A percentile compares a stretch with the other conserved stretches of the same genome.
Conservation (phyloP, 2,329 filamentous ascomycete genomes). For the Neonectria coccinea region DNA sequence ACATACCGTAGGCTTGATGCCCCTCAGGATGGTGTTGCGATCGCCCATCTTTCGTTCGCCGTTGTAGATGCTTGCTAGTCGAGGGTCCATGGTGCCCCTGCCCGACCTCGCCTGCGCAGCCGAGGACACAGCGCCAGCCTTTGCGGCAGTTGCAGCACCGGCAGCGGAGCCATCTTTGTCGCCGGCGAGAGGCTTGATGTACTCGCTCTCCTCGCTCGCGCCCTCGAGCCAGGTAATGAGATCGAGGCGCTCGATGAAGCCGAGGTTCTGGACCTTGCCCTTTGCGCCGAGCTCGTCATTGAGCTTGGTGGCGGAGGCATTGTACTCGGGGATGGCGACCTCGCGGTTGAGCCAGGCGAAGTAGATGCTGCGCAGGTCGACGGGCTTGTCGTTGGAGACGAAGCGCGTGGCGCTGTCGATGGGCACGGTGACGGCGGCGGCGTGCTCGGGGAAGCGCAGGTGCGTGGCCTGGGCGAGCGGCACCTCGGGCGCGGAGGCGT, state of each 20-base stretch:
- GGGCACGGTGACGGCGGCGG: slow-evolving; percentile 69
- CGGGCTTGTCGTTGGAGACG: slow-evolving; percentile 77
- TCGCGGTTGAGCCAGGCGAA: slow-evolving; percentile 97
- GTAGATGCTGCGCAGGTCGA: slow-evolving; percentile 94
- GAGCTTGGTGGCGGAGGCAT: slow-evolving; percentile 81
- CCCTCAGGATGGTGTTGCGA: slow-evolving; percentile 86
- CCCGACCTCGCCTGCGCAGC: slow-evolving; percentile 64
- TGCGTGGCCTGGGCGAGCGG: slow-evolving; percentile 81
- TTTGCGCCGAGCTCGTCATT: slow-evolving; percentile 79
- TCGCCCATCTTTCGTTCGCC: slow-evolving; percentile 93
- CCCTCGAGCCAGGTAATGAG: slow-evolving; percentile 94
- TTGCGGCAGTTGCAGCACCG: slow-evolving; percentile 53
- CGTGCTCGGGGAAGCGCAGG: slow-evolving; percentile 76
- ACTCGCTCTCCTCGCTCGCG: slow-evolving; percentile 89
- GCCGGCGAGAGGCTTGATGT: slow-evolving; percentile 85
- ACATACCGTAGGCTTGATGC: slow-evolving; percentile 87
- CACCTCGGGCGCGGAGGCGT: slow-evolving; percentile 71
- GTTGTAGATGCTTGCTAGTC: slow-evolving; percentile 88
- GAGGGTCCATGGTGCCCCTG: slow-evolving; percentile 79
- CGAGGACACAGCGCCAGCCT: slow-evolving; percentile 55
- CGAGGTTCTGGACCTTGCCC: slow-evolving; percentile 84
- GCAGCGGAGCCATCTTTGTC: slow-evolving; percentile 62
- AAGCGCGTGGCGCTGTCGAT: slow-evolving; percentile 86
- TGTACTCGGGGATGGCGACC: slow-evolving; percentile 89
- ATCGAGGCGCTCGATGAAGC: slow-evolving; percentile 92